phyloP scores from a whole-genome alignment of 2,329 filamentous ascomycete genomes.

The Thielaviopsis musarum region DNA sequence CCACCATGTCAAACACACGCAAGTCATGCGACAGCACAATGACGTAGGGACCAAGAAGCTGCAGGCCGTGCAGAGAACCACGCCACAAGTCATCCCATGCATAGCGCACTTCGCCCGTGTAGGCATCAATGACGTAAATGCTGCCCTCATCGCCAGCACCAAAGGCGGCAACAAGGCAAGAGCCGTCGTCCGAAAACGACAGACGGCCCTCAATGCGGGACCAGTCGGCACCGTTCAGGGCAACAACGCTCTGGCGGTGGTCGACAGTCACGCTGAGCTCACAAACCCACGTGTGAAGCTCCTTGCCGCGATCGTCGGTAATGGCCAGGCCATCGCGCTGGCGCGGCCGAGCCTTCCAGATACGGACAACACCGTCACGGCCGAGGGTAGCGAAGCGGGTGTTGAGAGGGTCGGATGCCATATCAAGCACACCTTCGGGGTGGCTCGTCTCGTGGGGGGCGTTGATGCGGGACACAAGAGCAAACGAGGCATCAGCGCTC shows the following conservation, averaged over 20 bases:
- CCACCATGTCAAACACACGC: constrained; percentile 69
- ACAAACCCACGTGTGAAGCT: constrained; percentile 59
- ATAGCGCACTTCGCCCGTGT: constrained; percentile 47
- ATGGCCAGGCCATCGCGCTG: constrained; percentile 50
- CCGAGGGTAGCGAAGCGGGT: constrained; percentile 73
- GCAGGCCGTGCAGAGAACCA: constrained; percentile 48
- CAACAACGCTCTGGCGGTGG: constrained; percentile 21
- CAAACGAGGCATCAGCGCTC: constrained; percentile 40
- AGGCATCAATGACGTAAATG: constrained; percentile 61
- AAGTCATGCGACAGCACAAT: constrained; percentile 59
- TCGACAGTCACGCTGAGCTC: constrained; percentile 37
- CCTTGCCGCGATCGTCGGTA: constrained; percentile 38
- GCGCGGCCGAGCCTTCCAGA: constrained; percentile 65
- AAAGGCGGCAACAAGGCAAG: constrained; percentile 56
- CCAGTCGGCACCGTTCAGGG: constrained; percentile 18
- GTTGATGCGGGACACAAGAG: constrained; percentile 69
- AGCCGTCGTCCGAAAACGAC: constrained; percentile 70
- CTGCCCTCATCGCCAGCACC: constrained; percentile 38
- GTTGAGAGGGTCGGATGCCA: constrained; percentile 52
- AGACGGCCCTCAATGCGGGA: constrained; percentile 41
- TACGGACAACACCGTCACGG: constrained; percentile 56
- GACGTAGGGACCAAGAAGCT: constrained; percentile 56
- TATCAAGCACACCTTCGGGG: constrained; percentile 47
- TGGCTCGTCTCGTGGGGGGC: constrained; percentile 51
- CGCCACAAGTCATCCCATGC: constrained; percentile 52